Evolutionary conservation across 352 stramenopile species (phyloP).

Genomic region (Globisporangium nagaii): DNA sequence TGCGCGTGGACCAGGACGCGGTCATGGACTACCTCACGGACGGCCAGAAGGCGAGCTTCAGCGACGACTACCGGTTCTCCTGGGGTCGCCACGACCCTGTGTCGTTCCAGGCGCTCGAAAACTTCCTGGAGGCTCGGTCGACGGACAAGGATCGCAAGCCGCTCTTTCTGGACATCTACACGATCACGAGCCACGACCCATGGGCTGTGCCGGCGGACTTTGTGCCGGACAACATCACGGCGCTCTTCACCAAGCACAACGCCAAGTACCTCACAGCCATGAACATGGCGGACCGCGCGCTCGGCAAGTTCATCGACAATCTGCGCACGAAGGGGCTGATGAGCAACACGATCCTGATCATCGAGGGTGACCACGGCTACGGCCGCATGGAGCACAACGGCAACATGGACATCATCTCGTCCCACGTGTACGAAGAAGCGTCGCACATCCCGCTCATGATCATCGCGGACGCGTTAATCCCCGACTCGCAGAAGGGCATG

Average conservation of each 20-base stretch:
- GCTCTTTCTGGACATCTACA: constrained; percentile 76
- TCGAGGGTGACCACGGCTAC: constrained; percentile 61
- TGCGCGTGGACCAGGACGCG: constrained; percentile 51
- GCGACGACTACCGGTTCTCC: constrained; percentile 50
- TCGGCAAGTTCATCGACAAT: constrained; percentile 47
- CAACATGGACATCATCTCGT: constrained; percentile 51
- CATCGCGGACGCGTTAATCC: constrained; percentile 53
- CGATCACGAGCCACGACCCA: constrained; percentile 63
- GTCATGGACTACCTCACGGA: constrained; percentile 56
- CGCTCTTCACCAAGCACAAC: constrained; percentile 52
- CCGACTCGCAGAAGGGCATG: constrained; percentile 29
- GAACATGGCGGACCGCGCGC: constrained; percentile 56
- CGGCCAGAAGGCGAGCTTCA: constrained; percentile 36
- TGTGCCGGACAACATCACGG: constrained; percentile 32
- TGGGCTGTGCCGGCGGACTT: constrained; percentile 46
- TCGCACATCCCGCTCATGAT: constrained; percentile 54
- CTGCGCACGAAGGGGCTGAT: constrained; percentile 50
- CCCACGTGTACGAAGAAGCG: constrained; percentile 52
- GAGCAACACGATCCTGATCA: constrained; percentile 70
- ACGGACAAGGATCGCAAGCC: constrained; percentile 45
- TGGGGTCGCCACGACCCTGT: constrained; percentile 65
- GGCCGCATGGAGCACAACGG: constrained; percentile 60
- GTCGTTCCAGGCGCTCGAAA: constrained; percentile 59
- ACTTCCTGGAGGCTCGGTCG: constrained; percentile 41
- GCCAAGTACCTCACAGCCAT: constrained; percentile 56